Evolutionary conservation across 2,329 filamentous ascomycete species (phyloP), one percentile per base, ranked within the genome.

Genomic region (Colletotrichum sp.): DNA sequence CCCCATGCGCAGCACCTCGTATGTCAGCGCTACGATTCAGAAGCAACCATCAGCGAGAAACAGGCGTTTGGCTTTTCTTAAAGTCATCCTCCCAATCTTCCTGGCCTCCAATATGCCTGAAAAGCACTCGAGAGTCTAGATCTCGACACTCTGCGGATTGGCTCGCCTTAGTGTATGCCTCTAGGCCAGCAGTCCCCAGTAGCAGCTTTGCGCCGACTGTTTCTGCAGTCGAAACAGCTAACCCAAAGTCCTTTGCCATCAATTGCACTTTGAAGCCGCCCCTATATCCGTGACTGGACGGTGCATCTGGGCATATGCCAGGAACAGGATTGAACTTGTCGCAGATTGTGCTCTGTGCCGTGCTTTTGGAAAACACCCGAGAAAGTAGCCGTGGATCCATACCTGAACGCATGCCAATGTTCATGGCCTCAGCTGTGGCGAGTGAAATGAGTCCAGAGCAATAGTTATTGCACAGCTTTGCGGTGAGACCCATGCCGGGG

Each of bases 381-480:
- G 80, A 80, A 28, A 92, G 83, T 4, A 90, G 86, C 6, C 87
- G 81, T 0, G 90, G 89, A 75, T 92, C 89, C 71, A 93, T 83
- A 0, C 91, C 90, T 8, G 88, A 86, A 2, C 86, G 83, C 84
- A 93, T 92, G 1, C 90, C 90, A 81, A 93, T 90, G 75, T 92
- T 88, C 84, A 92, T 89, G 1, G 90, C 90, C 80, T 93, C 91
- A 1, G 89, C 86, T 59, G 85, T 87, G 0, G 90, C 90, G 69
- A 93, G 90, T 8, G 90, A 88, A 73, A 92, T 92, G 26, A 92
- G 83, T 1, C 89, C 90, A 0, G 88, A 91, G 65, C 89, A 86
- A 80, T 93, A 93, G 79, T 93, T 93, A 80, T 93, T 93, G 71
- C 87, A 90, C 8, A 92, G 82, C 81, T 92, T 93, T 0, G 91